Base-by-base conservation (phyloP, 352 stramenopile species). In the Phytophthora multivora region DNA sequence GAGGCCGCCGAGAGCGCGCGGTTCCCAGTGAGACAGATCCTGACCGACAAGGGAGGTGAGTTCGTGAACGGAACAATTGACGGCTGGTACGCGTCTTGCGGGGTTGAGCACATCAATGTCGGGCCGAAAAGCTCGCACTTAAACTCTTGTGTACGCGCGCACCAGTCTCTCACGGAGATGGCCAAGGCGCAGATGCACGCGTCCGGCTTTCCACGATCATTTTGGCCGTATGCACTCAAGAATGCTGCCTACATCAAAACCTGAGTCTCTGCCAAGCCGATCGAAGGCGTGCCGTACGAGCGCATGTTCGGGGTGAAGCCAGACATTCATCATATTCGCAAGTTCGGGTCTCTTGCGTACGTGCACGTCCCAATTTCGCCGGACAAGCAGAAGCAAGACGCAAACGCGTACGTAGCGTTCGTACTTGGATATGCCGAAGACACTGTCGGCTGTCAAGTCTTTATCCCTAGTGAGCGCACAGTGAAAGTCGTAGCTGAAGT, bases 91-190 rank as follows among this genome's bases (percentile, higher is more conserved):
- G 4, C 33, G 0, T 15, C 45, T 8, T 36, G 36, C 1, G 55
- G 38, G 5, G 56, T 57, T 18, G 55, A 57, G 47, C 46, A 56
- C 28, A 51, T 51, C n/a, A 56, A 39, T 8, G 38, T 57, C 11
- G 55, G 38, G 2, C 55, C 46, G 38, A n/a, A n/a, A n/a, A n/a
- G n/a, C n/a, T n/a, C n/a, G 2, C 38, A 56, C n/a, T 19, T 63
- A 12, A 57, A 63, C 19, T 25, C 38, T 1, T 39, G 46, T 18
- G 55, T 51, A 5, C 26, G 55, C 3, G 28, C 19, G 0, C 38
- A 57, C 4, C 55, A 63, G 10, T 63, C 55, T 9, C n/a, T 56
- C 12, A 57, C 51, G 12, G 36, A 51, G 6, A 57, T 57, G 36
- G 28, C 31, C 6, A 56, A 46, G 46, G 19, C 16, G 10, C 36